A percentile compares a stretch with the other conserved stretches of the same genome.
These are phyloP conservation scores for Aspergillus amoenus DNA, from an alignment of 2,329 filamentous ascomycete species.

Conservation along the genomic window DNA sequence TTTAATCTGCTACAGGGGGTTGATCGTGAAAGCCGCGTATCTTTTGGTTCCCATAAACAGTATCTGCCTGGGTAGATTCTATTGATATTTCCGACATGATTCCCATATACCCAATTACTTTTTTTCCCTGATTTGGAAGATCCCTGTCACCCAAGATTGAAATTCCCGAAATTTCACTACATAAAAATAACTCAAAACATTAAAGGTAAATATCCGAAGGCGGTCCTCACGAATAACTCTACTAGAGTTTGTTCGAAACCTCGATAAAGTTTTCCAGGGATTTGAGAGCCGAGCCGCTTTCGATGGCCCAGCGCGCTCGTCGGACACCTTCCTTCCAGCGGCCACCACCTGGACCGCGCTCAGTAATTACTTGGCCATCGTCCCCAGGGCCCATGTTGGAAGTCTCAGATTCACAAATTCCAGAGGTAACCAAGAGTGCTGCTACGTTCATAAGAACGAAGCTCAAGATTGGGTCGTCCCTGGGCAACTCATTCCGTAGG, in stretches of 20 bases:
- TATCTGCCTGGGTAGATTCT: not conserved
- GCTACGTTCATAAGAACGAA: conserved; percentile 96
- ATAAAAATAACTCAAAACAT: not conserved
- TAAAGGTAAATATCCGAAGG: conserved; percentile 1
- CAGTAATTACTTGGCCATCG: conserved; percentile 74
- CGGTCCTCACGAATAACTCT: conserved; percentile 1
- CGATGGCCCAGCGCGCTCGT: conserved; percentile 81
- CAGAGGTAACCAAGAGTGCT: conserved; percentile 79
- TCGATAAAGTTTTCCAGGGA: conserved; percentile 83
- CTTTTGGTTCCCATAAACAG: not conserved
- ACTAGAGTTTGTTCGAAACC: conserved; percentile 62
- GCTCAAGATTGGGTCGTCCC: conserved; percentile 80
- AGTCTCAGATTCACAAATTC: conserved; percentile 78
- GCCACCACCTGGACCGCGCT: conserved; percentile 79
- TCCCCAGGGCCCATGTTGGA: conserved; percentile 79
- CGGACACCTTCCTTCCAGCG: conserved; percentile 95
- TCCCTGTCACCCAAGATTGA: not conserved
- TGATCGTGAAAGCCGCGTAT: not conserved
- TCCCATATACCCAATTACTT: conserved; percentile 7
- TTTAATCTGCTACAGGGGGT: not conserved
- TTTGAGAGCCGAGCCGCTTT: conserved; percentile 80
- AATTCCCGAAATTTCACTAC: not conserved
- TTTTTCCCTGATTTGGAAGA: not conserved
- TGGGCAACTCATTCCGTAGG: conserved; percentile 68
- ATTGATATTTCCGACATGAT: conserved; percentile 2